phyloP scores from a whole-genome alignment of 208 protist genomes.

The Naegleria gruberi region DNA sequence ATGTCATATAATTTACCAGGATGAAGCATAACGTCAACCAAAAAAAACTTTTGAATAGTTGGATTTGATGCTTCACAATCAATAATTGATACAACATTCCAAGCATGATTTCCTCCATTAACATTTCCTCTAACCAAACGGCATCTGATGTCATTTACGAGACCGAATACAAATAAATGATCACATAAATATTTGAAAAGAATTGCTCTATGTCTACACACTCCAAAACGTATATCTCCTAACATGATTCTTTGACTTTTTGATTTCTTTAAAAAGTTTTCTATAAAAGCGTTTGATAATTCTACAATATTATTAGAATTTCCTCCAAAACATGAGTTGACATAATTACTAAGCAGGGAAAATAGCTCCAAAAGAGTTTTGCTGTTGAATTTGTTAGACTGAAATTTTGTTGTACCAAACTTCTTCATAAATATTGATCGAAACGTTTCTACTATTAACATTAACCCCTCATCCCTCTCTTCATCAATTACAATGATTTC shows the following conservation, averaged over 20 bases:
- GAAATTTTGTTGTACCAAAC: neutral
- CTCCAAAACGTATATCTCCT: conserved; percentile 13
- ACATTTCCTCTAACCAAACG: conserved; percentile 23
- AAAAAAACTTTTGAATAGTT: neutral
- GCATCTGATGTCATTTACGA: conserved; percentile 23
- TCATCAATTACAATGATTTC: neutral
- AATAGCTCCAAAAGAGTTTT: neutral
- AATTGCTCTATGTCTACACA: conserved; percentile 31
- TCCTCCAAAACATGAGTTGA: neutral
- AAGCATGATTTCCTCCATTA: neutral
- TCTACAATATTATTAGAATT: neutral
- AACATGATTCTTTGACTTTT: neutral
- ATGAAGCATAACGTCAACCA: neutral
- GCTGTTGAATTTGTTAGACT: too few species aligned
- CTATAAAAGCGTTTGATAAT: neutral
- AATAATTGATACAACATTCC: neutral
- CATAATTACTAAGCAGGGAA: neutral
- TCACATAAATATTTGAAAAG: conserved; percentile 36
- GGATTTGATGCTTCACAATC: neutral
- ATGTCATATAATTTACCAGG: neutral
- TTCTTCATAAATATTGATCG: too few species aligned
- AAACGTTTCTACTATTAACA: too few species aligned
- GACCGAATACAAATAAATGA: neutral
- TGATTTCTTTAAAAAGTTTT: neutral
- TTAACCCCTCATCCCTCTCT: neutral